Percentiles rank a stretch among this genome's conserved stretches.
phyloP scores from a whole-genome alignment of 495 filamentous ascomycete genomes.

The Parathielavia appendiculata region DNA sequence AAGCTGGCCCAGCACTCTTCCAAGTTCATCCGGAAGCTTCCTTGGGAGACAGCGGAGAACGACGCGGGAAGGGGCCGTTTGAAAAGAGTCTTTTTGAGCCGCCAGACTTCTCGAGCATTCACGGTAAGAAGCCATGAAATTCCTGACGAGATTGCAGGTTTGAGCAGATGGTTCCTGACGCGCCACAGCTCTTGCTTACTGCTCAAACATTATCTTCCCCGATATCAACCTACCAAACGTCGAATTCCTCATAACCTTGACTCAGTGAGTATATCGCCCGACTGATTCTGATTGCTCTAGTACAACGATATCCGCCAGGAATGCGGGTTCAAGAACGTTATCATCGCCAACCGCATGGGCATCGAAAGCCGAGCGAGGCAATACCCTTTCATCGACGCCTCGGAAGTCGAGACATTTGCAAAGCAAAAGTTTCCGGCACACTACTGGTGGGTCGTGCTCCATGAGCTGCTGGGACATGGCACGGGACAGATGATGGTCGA shows the following conservation, averaged over 20 bases:
- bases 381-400: conserved; percentile 35
- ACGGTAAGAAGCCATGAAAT: conserved; percentile 25
- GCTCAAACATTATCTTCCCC: conserved; percentile 42
- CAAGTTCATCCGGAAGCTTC: conserved; percentile 35
- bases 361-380: conserved; percentile 34
- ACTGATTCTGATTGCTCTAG: conserved; percentile 16
- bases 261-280: too few relatives aligned
- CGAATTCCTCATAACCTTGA: conserved; percentile 2
- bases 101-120: conserved; percentile 41
- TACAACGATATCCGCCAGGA: conserved; percentile 47
- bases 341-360: conserved; percentile 41
- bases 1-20: conserved; percentile 33
- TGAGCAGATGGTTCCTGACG: not conserved
- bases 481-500: conserved; percentile 36
- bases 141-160: too few relatives aligned
- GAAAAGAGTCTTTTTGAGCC: conserved; percentile 40
- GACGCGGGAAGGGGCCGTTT: conserved; percentile 42
- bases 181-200: conserved; percentile 38
- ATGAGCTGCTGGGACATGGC: conserved; percentile 47
- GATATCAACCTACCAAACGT: conserved; percentile 41
- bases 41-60: conserved; percentile 35
- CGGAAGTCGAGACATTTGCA: conserved; percentile 25
- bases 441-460: conserved; percentile 36
- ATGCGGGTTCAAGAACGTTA: conserved; percentile 47
- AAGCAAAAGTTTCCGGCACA: conserved; percentile 38